Conservation (phyloP, 257 asterid genomes). For the Ilex aquifolium region DNA sequence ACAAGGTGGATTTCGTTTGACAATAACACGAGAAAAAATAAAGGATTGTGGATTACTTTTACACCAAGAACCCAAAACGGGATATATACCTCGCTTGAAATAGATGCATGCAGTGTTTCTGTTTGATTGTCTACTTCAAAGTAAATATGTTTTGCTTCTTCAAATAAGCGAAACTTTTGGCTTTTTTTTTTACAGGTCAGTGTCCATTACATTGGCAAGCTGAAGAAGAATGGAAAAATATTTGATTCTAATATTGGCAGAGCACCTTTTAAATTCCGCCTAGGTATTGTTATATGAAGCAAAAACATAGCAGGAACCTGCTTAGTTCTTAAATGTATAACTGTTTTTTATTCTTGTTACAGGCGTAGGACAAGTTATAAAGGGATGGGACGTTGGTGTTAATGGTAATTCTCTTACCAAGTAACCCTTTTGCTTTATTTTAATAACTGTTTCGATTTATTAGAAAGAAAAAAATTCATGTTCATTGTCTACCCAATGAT, state of each 20-base stretch:
- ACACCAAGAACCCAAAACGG: not conserved
- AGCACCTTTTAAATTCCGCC: constrained; percentile 81
- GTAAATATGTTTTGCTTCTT: not conserved
- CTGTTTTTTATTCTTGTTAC: constrained; percentile 17
- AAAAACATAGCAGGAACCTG: not conserved
- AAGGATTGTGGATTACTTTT: too few relatives aligned
- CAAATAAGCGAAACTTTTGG: not conserved
- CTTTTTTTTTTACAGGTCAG: constrained; percentile 40
- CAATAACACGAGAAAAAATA: too few relatives aligned
- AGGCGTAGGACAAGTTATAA: constrained; percentile 92
- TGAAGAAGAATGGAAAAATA: constrained; percentile 63
- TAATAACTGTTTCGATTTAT: not conserved
- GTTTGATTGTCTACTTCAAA: not conserved
- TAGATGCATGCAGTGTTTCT: not conserved
- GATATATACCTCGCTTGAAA: not conserved
- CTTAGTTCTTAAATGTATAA: constrained; percentile 5
- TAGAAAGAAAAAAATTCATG: constrained; percentile 1
- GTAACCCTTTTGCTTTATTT: constrained; percentile 1
- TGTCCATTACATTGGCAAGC: constrained; percentile 74
- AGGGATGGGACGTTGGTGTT: constrained; percentile 99
- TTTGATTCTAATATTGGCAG: constrained; percentile 73
- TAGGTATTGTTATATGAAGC: constrained; percentile 41
- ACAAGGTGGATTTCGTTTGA: too few relatives aligned
- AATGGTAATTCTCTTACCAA: constrained; percentile 44
- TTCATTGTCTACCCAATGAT: constrained; percentile 10